A percentile compares a stretch with the other conserved stretches of the same genome.
Conservation (phyloP, 805 yeast species). For the Saccharomyces paradoxus region DNA sequence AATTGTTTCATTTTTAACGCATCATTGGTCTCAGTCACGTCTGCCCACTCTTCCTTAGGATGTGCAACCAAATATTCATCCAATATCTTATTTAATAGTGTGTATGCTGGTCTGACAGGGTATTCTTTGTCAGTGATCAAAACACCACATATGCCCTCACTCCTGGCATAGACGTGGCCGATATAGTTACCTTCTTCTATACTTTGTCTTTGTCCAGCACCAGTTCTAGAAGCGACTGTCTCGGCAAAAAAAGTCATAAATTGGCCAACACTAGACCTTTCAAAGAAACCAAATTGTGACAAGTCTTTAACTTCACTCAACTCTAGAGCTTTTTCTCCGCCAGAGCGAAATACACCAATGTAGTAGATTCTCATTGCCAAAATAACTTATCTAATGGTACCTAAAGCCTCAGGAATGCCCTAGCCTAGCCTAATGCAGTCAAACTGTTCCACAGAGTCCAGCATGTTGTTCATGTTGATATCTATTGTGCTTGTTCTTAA, state of each 20-base stretch:
- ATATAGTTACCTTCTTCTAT: slow-evolving; percentile 86
- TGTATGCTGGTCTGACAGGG: slow-evolving; percentile 94
- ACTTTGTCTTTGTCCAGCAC: slow-evolving; percentile 84
- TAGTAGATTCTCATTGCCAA: slow-evolving; percentile 76
- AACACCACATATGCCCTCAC: slow-evolving; percentile 89
- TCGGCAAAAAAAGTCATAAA: slow-evolving; percentile 91
- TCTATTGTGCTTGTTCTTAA: background rate
- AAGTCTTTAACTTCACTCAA: slow-evolving; percentile 75
- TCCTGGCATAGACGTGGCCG: slow-evolving; percentile 84
- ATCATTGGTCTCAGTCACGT: slow-evolving; percentile 37
- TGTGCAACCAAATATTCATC: slow-evolving; percentile 84
- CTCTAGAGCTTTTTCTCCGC: slow-evolving; percentile 57
- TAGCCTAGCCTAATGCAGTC: background rate
- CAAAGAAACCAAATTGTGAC: slow-evolving; percentile 82
- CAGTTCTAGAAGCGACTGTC: slow-evolving; percentile 84
- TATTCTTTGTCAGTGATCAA: slow-evolving; percentile 90
- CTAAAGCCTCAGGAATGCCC: background rate
- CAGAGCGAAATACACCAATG: slow-evolving; percentile 72
- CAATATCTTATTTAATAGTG: slow-evolving; percentile 78
- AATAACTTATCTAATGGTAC: background rate
- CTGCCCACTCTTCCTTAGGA: slow-evolving; percentile 65
- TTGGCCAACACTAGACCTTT: slow-evolving; percentile 72
- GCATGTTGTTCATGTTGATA: background rate
- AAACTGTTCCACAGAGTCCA: background rate
- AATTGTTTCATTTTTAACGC: slow-evolving; percentile 38